Conservation (phyloP, 2,329 filamentous ascomycete species). For the Penicillium sp. region DNA sequence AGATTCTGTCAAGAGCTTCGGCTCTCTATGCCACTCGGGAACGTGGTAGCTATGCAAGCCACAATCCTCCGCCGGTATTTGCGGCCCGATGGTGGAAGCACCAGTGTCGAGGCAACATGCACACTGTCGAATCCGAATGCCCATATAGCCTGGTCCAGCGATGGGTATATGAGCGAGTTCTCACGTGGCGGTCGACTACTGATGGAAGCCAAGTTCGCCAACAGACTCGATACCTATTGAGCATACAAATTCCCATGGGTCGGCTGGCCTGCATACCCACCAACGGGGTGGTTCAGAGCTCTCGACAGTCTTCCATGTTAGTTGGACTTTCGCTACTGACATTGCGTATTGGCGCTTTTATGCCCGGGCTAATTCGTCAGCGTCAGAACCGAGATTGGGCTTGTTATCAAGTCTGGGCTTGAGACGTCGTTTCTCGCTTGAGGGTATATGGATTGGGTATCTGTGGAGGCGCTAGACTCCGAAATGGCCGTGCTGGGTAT, state of each 20-base stretch:
- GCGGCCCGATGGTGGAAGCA: conserved; percentile 11
- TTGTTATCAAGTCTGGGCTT: conserved; percentile 6
- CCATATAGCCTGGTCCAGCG: conserved; percentile 2
- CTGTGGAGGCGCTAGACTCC: conserved; percentile 12
- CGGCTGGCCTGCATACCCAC: conserved; percentile 10
- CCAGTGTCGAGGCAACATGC: conserved; percentile 10
- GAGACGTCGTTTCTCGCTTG: conserved; percentile 7
- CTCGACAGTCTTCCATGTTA: conserved; percentile 35
- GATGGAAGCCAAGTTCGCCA: conserved; percentile 11
- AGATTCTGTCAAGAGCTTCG: not conserved
- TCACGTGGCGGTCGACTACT: conserved; percentile 6
- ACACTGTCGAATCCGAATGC: conserved; percentile 11
- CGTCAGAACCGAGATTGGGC: conserved; percentile 9
- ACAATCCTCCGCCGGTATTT: conserved; percentile 3
- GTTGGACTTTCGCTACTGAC: conserved; percentile 54
- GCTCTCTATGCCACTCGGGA: conserved; percentile 6
- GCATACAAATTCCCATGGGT: conserved; percentile 12
- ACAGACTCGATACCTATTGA: conserved; percentile 9
- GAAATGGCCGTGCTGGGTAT: not conserved
- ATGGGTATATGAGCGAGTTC: conserved; percentile 11
- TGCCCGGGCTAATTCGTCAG: conserved; percentile 13
- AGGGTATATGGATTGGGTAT: conserved; percentile 11
- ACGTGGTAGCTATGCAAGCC: conserved; percentile 12
- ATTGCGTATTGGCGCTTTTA: conserved; percentile 44
- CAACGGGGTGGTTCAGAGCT: conserved; percentile 14